These are phyloP conservation scores for Pseudopyrenochaeta lycopersici DNA, from an alignment of 2,329 filamentous ascomycete species.

Conservation along the genomic window DNA sequence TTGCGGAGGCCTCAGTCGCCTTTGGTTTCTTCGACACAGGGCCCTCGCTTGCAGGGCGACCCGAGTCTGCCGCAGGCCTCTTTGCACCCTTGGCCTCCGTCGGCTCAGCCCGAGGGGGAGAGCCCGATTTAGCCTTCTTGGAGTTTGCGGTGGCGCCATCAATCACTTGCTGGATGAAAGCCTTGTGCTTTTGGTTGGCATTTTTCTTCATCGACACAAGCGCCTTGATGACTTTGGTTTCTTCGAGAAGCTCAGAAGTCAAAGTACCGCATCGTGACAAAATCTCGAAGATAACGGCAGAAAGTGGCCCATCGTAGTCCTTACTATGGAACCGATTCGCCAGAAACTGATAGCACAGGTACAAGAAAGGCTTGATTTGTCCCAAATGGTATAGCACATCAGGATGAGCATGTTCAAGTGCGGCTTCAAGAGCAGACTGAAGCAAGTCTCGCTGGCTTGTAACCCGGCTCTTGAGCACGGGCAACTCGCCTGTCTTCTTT, in stretches of 20 bases:
- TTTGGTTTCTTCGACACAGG: constrained; percentile 41
- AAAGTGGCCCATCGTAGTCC: constrained; percentile 54
- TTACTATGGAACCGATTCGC: constrained; percentile 57
- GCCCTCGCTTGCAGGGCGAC: constrained; percentile 27
- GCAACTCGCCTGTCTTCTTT: constrained; percentile 63
- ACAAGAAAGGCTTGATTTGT: constrained; percentile 52
- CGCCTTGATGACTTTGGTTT: constrained; percentile 72
- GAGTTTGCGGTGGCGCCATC: constrained; percentile 53
- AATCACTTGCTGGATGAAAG: constrained; percentile 67
- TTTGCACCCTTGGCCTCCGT: constrained; percentile 43
- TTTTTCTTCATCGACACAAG: constrained; percentile 70
- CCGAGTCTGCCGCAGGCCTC: constrained; percentile 32
- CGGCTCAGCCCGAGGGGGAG: constrained; percentile 33
- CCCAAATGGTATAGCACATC: constrained; percentile 54
- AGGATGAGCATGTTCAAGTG: constrained; percentile 57
- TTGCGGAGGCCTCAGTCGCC: constrained; percentile 25
- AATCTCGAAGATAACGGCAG: constrained; percentile 58
- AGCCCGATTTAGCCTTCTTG: constrained; percentile 46
- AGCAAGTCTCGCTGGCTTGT: constrained; percentile 66
- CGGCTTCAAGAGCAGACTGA: constrained; percentile 59
- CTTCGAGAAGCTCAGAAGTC: constrained; percentile 67
- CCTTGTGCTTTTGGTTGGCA: constrained; percentile 71
- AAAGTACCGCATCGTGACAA: constrained; percentile 71
- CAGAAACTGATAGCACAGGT: constrained; percentile 59
- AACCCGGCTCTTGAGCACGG: constrained; percentile 65